phyloP scores from a whole-genome alignment of 2,329 filamentous ascomycete species.

The Trichoderma atroviride region DNA sequence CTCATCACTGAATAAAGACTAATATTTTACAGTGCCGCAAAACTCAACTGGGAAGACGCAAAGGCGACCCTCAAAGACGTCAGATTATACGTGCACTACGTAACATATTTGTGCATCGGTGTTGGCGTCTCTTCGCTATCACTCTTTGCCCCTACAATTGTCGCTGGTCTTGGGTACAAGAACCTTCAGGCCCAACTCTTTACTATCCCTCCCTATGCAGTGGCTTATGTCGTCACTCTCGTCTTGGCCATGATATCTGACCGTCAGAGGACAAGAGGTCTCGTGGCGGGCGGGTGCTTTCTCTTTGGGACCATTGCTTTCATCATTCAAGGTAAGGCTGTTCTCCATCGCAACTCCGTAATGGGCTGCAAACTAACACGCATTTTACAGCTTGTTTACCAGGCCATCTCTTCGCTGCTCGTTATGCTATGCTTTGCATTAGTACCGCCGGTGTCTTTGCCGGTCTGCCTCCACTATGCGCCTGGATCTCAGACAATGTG shows the following conservation, averaged over 20 bases:
- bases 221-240: slow-evolving; percentile 23
- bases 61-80: background rate
- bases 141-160: slow-evolving; percentile 37
- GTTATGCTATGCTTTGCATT: slow-evolving; percentile 13
- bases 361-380: background rate
- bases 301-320: slow-evolving; percentile 13
- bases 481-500: slow-evolving; percentile 8
- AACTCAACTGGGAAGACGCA: slow-evolving; percentile 13
- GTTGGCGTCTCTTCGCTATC: slow-evolving; percentile 5
- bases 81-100: slow-evolving; percentile 1
- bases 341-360: background rate
- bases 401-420: background rate
- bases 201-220: slow-evolving; percentile 34
- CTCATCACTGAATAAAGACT: background rate
- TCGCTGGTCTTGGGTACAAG: slow-evolving; percentile 31
- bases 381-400: background rate
- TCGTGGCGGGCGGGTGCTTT: background rate
- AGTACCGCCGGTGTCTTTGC: slow-evolving; percentile 12
- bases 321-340: slow-evolving; percentile 3
- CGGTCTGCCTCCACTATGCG: slow-evolving; percentile 2
- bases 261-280: slow-evolving; percentile 3
- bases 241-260: slow-evolving; percentile 9
- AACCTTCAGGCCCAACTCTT: slow-evolving; percentile 33
- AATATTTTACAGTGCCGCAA: background rate
- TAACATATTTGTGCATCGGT: slow-evolving; percentile 7